Percentiles rank a stretch among this genome's conserved stretches.
Evolutionary conservation across 2,329 filamentous ascomycete species (phyloP).

Genomic region (Hirsutella minnesotensis): DNA sequence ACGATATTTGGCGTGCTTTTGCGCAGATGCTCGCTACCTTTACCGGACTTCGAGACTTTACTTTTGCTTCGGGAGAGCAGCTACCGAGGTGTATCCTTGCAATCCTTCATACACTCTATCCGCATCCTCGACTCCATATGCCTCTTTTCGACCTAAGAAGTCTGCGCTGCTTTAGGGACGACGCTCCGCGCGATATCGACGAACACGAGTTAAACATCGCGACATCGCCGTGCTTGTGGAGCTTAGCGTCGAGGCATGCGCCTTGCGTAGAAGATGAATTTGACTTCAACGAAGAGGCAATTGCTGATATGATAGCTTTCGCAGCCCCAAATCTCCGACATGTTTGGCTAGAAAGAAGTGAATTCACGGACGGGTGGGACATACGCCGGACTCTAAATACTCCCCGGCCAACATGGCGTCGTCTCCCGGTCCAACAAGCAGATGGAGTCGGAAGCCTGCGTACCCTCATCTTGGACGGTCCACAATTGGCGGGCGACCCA

Average conservation of each 20-base stretch:
- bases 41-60: background rate
- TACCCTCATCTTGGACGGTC: background rate
- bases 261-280: background rate
- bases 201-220: background rate
- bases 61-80: background rate
- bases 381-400: background rate
- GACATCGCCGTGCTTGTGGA: background rate
- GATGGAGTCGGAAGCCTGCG: background rate
- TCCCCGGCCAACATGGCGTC: background rate
- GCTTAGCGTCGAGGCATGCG: background rate
- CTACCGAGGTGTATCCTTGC: background rate
- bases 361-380: background rate
- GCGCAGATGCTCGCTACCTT: background rate
- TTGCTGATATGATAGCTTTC: background rate
- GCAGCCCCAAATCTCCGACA: background rate
- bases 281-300: background rate
- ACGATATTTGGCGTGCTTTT: background rate
- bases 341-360: background rate
- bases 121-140: background rate
- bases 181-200: background rate
- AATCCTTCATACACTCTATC: background rate
- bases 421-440: background rate
- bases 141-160: background rate
- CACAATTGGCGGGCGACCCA: no score
- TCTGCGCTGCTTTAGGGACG: background rate